Conservation (phyloP, 768 basidiomycete species). For the Daedalea quercina region DNA sequence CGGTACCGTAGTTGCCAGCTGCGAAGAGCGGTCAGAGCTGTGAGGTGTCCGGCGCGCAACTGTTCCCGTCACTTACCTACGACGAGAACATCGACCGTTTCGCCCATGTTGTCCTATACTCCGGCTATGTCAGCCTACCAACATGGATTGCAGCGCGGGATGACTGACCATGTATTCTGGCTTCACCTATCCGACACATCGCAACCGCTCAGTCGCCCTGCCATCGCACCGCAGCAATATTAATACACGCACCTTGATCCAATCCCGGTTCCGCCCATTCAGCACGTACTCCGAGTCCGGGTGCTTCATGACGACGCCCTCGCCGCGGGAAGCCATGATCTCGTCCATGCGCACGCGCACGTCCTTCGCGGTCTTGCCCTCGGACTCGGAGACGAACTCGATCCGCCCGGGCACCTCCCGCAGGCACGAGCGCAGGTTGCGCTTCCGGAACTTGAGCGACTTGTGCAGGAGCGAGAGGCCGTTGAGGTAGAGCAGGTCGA, state of each 20-base stretch:
- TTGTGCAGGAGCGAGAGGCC: slow-evolving; percentile 70
- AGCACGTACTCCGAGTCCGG: slow-evolving; percentile 72
- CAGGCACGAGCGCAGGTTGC: slow-evolving; percentile 63
- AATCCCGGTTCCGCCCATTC: slow-evolving; percentile 84
- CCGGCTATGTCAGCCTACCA: background rate
- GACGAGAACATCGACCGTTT: slow-evolving; percentile 88
- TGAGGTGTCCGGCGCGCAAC: too few species aligned
- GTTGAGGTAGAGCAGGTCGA: slow-evolving; percentile 89
- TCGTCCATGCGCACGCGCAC: slow-evolving; percentile 76
- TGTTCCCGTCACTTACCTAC: slow-evolving; percentile 73
- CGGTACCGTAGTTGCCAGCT: slow-evolving; percentile 87
- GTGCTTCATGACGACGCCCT: slow-evolving; percentile 91
- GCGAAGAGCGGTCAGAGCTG: background rate
- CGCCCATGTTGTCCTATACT: slow-evolving; percentile 78
- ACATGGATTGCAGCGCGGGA: background rate
- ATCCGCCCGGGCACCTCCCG: slow-evolving; percentile 70
- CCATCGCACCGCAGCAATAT: background rate
- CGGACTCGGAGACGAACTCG: slow-evolving; percentile 68
- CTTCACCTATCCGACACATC: slow-evolving; percentile 48
- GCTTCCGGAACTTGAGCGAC: slow-evolving; percentile 71
- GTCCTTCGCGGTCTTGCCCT: slow-evolving; percentile 75
- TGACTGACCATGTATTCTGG: slow-evolving; percentile 75
- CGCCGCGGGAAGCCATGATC: slow-evolving; percentile 80
- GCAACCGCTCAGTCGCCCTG: background rate
- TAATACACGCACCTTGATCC: slow-evolving; percentile 71